A percentile compares a stretch with the other conserved stretches of the same genome.
These are phyloP conservation scores for Dionaea muscipula DNA, from an alignment of 179 eudicot genomes.

Conservation along the genomic window DNA sequence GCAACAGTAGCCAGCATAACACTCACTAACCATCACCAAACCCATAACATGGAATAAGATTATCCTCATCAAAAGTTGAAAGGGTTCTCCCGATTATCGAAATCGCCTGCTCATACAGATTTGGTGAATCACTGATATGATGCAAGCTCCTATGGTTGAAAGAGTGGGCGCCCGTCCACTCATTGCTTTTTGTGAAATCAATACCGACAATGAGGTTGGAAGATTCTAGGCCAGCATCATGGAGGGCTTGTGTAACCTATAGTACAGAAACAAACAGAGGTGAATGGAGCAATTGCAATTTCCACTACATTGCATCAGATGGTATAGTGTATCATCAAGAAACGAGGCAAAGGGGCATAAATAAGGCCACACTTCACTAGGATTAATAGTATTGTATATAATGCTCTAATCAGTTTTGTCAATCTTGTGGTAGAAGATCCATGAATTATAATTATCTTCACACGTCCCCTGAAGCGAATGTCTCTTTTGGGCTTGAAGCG, in stretches of 20 bases:
- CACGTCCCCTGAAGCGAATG: too few species aligned
- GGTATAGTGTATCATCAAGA: background rate
- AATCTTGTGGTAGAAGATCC: too few species aligned
- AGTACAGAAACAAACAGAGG: background rate
- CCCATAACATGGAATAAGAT: slow-evolving; percentile 14
- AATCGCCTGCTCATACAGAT: slow-evolving; percentile 15
- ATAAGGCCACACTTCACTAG: too few species aligned
- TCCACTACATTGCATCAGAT: background rate
- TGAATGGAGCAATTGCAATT: background rate
- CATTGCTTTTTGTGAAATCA: slow-evolving; percentile 20
- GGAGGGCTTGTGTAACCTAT: slow-evolving; percentile 10
- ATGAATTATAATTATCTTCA: too few species aligned
- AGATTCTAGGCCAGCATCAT: slow-evolving; percentile 13
- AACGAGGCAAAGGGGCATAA: too few species aligned
- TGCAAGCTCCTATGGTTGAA: slow-evolving; percentile 11
- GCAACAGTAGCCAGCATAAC: background rate
- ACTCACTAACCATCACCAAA: slow-evolving; percentile 11
- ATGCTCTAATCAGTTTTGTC: too few species aligned
- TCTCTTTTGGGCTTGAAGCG: too few species aligned
- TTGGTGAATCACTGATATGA: slow-evolving; percentile 8
- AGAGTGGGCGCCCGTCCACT: slow-evolving; percentile 12
- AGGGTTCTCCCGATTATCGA: slow-evolving; percentile 15
- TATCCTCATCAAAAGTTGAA: slow-evolving; percentile 15
- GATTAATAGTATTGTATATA: too few species aligned
- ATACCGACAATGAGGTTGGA: slow-evolving; percentile 9